phyloP scores from a whole-genome alignment of 2,329 filamentous ascomycete species.

The Orbilia quercus region DNA sequence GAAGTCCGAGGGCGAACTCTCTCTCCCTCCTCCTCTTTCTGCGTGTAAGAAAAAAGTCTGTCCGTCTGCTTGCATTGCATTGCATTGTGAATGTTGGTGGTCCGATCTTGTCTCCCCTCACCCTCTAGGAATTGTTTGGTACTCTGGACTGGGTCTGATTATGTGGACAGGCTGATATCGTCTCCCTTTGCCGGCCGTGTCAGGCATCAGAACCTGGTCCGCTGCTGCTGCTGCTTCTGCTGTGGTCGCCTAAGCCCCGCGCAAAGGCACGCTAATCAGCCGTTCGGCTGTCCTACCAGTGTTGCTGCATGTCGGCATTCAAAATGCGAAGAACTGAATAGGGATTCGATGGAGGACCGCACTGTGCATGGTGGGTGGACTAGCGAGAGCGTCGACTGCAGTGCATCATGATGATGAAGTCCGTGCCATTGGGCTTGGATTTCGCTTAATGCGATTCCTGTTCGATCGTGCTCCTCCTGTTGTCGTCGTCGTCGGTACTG shows the following conservation, averaged over 20 bases:
- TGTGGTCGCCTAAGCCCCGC: conserved; percentile 53
- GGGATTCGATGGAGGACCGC: conserved; percentile 17
- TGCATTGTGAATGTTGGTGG: no score
- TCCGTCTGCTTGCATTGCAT: no score
- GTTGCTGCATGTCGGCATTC: conserved; percentile 30
- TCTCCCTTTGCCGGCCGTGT: neutral
- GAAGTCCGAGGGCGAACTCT: neutral
- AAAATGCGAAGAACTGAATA: conserved; percentile 26
- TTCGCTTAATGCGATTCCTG: conserved; percentile 14
- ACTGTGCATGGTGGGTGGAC: conserved; percentile 11
- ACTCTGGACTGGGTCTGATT: no score
- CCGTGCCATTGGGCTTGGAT: conserved; percentile 43
- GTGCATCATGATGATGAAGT: conserved; percentile 30
- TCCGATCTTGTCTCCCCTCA: no score
- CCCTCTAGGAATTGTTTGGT: no score
- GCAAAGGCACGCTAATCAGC: conserved; percentile 54
- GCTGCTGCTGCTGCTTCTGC: conserved; percentile 15
- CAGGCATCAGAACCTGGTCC: conserved; percentile 17
- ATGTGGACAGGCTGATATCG: no score
- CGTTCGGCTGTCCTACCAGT: conserved; percentile 39
- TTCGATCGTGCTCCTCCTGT: neutral
- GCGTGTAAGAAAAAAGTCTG: neutral
- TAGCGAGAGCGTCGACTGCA: conserved; percentile 15
- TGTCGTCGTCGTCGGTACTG: no score
- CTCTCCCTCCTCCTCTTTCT: no score